Base-by-base conservation (phyloP, 1,284 basidiomycete species). In the Heterobasidion annosum region DNA sequence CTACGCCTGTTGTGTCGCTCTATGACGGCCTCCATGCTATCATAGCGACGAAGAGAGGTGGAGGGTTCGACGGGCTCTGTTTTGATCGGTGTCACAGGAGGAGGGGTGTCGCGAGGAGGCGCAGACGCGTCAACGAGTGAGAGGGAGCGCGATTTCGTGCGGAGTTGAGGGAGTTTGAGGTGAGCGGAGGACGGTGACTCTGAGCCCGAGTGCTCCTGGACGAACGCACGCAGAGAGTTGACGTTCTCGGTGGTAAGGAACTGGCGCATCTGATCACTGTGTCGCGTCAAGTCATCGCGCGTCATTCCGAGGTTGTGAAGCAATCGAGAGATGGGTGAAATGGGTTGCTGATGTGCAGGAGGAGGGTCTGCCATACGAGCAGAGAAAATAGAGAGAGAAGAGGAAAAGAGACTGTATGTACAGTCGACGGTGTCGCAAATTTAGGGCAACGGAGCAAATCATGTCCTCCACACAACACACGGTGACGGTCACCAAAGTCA, bases 11-110 rank as follows among this genome's bases (percentile, higher is more conserved):
- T 78, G 68, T 85, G 82, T 47, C 80, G 76, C 64, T 88, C 85
- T 56, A 88, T 75, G 25, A 88, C 78, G 67, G 78, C 70, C 59
- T 88, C 82, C 85, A 88, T 88, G 62, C 75, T 85, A 58, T 82
- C 82, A 64, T 78, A 77, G 34, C 75, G 79, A 18, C 82, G 77
- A n/a, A 71, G 63, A 12, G 78, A 76, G 43, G 77, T 64, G 43
- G 68, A 55, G 18, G 63, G 63, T 53, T 86, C 83, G 45, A 67
- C 59, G 15, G 78, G 77, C 61, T 84, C 85, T 1, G 75, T 67
- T 66, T 85, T 85, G 59, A 85, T 73, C 32, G 83, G 81, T 1
- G 82, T 83, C 35, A 67, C 65, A 10, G 78, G 78, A 18, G 78
- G 71, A 44, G 75, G 68, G 12, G 72, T 68, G 25, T 64, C 64